phyloP scores from a whole-genome alignment of 2,329 filamentous ascomycete species.

The Claviceps arundinis region DNA sequence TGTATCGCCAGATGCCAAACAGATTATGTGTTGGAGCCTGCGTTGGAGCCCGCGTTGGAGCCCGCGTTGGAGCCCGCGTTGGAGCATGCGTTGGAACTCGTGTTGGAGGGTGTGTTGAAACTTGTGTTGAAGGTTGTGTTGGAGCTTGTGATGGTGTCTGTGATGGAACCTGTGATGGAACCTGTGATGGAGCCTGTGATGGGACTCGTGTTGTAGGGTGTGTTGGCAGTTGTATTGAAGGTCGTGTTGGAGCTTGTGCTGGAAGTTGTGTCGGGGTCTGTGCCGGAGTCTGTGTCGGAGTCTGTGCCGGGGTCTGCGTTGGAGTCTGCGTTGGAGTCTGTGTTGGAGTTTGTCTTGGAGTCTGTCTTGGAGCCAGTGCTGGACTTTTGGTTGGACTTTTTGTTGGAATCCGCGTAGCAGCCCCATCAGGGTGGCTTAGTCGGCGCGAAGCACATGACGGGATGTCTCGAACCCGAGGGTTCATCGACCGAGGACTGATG shows the following conservation, averaged over 20 bases:
- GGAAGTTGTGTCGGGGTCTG: too few relatives aligned
- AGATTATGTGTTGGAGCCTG: not conserved
- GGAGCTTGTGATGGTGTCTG: too few relatives aligned
- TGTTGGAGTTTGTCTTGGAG: not conserved
- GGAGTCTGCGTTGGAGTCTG: not conserved
- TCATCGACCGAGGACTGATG: not conserved
- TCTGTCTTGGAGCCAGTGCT: not conserved
- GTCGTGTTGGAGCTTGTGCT: too few relatives aligned
- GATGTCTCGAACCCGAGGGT: not conserved
- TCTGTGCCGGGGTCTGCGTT: too few relatives aligned
- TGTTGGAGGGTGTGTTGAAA: too few relatives aligned
- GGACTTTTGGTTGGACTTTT: not conserved
- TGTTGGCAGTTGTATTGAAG: too few relatives aligned
- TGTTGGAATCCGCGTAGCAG: not conserved
- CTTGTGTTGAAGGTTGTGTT: too few relatives aligned
- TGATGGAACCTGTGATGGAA: too few relatives aligned
- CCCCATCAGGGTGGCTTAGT: not conserved
- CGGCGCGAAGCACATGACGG: not conserved
- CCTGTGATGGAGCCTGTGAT: too few relatives aligned
- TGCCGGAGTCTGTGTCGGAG: too few relatives aligned
- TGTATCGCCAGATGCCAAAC: not conserved
- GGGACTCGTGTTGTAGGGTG: too few relatives aligned
- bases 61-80: not conserved
- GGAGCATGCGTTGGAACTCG: too few relatives aligned
- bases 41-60: not conserved